Percentiles rank a stretch among this genome's conserved stretches.
These are phyloP conservation scores for Vigna reflexopilosa DNA, from an alignment of 306 rosid genomes.

Conservation along the genomic window DNA sequence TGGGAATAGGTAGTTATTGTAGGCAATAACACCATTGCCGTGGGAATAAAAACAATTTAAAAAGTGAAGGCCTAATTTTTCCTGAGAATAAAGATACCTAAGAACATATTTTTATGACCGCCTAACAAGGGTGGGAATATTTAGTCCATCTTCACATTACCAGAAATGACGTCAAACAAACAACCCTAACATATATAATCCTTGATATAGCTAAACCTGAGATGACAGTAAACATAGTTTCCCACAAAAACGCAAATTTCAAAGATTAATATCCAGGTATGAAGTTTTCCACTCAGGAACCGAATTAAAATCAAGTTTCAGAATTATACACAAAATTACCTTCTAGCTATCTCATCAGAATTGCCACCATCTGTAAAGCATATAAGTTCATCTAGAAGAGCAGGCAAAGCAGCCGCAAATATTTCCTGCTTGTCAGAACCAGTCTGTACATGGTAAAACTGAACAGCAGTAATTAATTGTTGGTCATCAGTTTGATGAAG, in stretches of 20 bases:
- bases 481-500: conserved; percentile 75
- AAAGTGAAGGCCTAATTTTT: too few relatives aligned
- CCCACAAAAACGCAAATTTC: conserved; percentile 13
- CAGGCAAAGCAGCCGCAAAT: conserved; percentile 85
- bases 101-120: too few relatives aligned
- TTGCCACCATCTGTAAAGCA: conserved; percentile 83
- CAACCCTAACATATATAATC: background rate
- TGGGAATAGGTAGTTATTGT: too few relatives aligned
- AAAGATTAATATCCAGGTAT: conserved; percentile 25
- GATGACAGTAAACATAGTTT: conserved; percentile 27
- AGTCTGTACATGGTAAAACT: conserved; percentile 77
- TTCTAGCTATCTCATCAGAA: conserved; percentile 74
- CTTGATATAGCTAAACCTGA: conserved; percentile 34
- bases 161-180: too few relatives aligned
- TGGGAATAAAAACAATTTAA: too few relatives aligned
- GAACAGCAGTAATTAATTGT: conserved; percentile 69
- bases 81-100: too few relatives aligned
- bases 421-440: conserved; percentile 83
- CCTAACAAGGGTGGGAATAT: too few relatives aligned
- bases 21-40: too few relatives aligned
- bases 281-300: conserved; percentile 19
- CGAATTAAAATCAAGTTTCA: conserved; percentile 34
- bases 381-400: conserved; percentile 85
- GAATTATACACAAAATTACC: conserved; percentile 60
- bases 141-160: too few relatives aligned